These are phyloP conservation scores for Zizania palustris DNA, from an alignment of 202 grass and related monocot species.

Conservation along the genomic window DNA sequence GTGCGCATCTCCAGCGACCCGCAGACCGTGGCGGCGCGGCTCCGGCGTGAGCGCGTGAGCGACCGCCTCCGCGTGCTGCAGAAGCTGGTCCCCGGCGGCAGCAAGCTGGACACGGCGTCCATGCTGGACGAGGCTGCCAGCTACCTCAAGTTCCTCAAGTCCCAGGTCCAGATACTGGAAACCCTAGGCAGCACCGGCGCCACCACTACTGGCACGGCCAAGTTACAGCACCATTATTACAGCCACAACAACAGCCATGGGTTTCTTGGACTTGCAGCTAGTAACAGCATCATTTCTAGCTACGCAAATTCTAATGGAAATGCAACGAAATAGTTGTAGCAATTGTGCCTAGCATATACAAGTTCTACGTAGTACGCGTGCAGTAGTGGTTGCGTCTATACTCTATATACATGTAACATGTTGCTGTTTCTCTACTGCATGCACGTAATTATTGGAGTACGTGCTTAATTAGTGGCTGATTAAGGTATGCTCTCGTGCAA, in stretches of 20 bases:
- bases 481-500: not conserved
- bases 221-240: constrained; percentile 37
- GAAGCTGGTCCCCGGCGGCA: constrained; percentile 74
- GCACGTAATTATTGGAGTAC: not conserved
- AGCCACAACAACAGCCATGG: not conserved
- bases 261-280: constrained; percentile 36
- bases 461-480: not conserved
- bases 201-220: not conserved
- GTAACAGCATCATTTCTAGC: constrained; percentile 32
- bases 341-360: constrained; percentile 26
- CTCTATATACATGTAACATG: constrained; percentile 26
- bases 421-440: constrained; percentile 32
- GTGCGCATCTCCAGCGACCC: constrained; percentile 86
- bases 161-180: constrained; percentile 83
- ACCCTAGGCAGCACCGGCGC: constrained; percentile 50
- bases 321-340: constrained; percentile 32
- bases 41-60: constrained; percentile 74
- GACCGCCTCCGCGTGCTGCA: constrained; percentile 82
- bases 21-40: constrained; percentile 80
- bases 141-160: constrained; percentile 96
- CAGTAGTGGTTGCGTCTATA: no score
- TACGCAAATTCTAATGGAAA: constrained; percentile 48
- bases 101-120: constrained; percentile 87
- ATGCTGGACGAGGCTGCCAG: constrained; percentile 95
- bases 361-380: not conserved